Evolutionary conservation across 805 yeast genomes (phyloP).

Genomic region (Candida sanyiensis): DNA sequence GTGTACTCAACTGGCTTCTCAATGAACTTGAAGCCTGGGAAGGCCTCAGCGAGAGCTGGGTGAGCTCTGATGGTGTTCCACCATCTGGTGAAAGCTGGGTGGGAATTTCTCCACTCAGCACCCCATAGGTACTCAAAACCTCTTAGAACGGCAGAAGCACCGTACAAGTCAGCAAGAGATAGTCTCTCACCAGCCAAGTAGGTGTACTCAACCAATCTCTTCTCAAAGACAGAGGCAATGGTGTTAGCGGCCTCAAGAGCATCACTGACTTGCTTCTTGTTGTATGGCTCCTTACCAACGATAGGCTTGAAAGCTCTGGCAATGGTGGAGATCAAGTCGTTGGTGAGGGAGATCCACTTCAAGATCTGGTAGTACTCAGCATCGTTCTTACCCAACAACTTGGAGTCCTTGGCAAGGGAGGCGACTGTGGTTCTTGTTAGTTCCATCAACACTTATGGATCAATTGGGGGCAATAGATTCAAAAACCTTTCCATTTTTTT

Average conservation of each 20-base stretch:
- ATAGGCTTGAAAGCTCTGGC: constrained; percentile 53
- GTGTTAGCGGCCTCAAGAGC: constrained; percentile 34
- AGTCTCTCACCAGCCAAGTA: constrained; percentile 66
- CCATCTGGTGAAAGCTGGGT: constrained; percentile 70
- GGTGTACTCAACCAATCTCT: constrained; percentile 52
- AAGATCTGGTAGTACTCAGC: constrained; percentile 55
- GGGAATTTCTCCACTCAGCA: constrained; percentile 52
- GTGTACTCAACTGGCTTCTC: constrained; percentile 62
- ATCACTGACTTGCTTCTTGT: constrained; percentile 61
- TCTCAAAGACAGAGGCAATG: constrained; percentile 44
- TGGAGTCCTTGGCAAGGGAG: constrained; percentile 29
- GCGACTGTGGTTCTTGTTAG: constrained; percentile 25
- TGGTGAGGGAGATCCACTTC: constrained; percentile 74
- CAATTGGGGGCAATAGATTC: neutral
- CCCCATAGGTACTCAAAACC: constrained; percentile 59
- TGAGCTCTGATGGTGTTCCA: constrained; percentile 47
- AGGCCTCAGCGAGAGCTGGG: constrained; percentile 43
- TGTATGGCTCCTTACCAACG: constrained; percentile 63
- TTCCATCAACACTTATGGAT: too few relatives aligned
- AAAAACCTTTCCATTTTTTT: neutral
- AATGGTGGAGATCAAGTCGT: constrained; percentile 52
- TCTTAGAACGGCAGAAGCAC: constrained; percentile 44
- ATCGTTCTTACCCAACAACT: constrained; percentile 59
- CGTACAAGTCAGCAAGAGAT: constrained; percentile 60
- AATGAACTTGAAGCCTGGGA: constrained; percentile 48